These are phyloP conservation scores for Suillus discolor DNA, from an alignment of 768 basidiomycete species.

Conservation along the genomic window DNA sequence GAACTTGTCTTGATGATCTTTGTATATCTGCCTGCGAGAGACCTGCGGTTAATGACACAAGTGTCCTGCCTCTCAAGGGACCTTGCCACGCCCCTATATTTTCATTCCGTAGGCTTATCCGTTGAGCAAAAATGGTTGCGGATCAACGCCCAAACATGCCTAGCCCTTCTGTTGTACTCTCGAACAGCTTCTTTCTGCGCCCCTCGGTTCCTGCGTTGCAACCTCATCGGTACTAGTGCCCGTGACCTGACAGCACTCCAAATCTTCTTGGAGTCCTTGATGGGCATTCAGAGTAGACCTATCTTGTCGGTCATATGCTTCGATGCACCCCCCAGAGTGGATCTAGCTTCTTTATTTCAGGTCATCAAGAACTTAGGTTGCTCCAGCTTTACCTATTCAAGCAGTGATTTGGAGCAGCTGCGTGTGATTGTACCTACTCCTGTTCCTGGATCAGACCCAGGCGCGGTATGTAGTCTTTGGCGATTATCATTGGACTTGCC, in stretches of 20 bases:
- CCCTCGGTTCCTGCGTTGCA: background rate
- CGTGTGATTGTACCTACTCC: background rate
- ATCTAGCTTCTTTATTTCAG: background rate
- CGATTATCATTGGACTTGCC: background rate
- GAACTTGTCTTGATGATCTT: background rate
- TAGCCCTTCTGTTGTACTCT: slow-evolving; percentile 2
- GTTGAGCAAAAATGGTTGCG: background rate
- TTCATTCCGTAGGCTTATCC: background rate
- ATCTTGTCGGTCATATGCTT: background rate
- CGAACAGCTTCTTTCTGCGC: background rate
- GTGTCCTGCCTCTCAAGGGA: background rate
- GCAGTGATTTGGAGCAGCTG: background rate
- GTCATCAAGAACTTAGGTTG: background rate
- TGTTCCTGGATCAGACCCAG: background rate
- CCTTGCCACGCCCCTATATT: background rate
- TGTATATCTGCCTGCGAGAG: background rate
- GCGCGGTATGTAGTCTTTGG: background rate
- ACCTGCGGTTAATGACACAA: background rate
- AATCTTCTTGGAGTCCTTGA: background rate
- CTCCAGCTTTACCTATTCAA: background rate
- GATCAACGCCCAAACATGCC: background rate
- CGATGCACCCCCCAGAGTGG: background rate
- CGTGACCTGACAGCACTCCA: slow-evolving; percentile 1
- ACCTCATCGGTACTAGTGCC: background rate
- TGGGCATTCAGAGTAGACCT: background rate